Conservation (phyloP, 2,329 filamentous ascomycete species). For the Neonectria ditissima region DNA sequence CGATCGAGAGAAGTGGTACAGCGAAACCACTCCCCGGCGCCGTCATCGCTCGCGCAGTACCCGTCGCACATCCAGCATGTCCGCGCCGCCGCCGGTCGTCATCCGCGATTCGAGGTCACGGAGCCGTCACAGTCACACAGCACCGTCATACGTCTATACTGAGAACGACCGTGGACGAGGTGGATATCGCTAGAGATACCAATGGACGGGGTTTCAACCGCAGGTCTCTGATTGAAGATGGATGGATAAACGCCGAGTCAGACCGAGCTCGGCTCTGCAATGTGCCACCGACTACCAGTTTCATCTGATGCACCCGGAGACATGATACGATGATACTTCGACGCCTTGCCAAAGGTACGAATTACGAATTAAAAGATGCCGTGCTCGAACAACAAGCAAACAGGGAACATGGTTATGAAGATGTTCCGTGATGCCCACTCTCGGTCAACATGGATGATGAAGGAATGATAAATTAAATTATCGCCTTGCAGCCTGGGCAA, state of each 20-base stretch:
- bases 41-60: conserved; percentile 42
- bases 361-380: neutral
- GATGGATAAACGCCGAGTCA: neutral
- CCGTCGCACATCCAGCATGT: conserved; percentile 41
- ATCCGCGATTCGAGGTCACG: conserved; percentile 36
- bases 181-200: neutral
- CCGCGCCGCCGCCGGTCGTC: conserved; percentile 42
- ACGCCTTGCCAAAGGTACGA: neutral
- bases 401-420: neutral
- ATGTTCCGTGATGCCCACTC: neutral
- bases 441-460: neutral
- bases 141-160: conserved; percentile 33
- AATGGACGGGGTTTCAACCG: neutral
- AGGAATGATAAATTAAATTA: neutral
- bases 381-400: neutral
- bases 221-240: neutral
- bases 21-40: conserved; percentile 35
- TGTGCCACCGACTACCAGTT: neutral
- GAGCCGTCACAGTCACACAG: conserved; percentile 31
- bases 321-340: neutral
- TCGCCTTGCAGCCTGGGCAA: neutral
- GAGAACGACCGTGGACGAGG: conserved; percentile 31
- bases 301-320: neutral
- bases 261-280: neutral
- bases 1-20: conserved; percentile 49